Conservation (phyloP, 352 stramenopile species). For the Phytopythium chamaehyphon region DNA sequence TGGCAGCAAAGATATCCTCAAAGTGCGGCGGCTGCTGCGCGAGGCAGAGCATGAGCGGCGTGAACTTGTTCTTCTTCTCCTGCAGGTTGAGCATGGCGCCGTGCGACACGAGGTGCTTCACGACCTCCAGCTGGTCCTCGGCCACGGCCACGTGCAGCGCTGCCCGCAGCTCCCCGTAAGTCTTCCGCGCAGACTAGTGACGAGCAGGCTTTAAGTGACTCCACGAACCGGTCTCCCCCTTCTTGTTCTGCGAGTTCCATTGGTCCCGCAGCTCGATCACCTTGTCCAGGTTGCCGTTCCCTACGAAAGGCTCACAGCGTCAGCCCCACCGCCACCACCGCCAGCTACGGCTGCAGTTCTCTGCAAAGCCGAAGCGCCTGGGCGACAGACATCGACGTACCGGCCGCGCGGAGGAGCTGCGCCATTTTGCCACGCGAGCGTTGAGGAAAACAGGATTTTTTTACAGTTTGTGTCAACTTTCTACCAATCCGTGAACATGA, state of each 20-base stretch:
- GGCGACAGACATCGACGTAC: slow-evolving; percentile 8
- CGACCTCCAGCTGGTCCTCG: slow-evolving; percentile 68
- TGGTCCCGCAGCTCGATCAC: slow-evolving; percentile 61
- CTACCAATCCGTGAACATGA: no score
- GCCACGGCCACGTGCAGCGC: slow-evolving; percentile 67
- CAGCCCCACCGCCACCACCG: not conserved
- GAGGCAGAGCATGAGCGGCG: slow-evolving; percentile 68
- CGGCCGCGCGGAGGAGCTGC: slow-evolving; percentile 41
- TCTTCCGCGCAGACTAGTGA: not conserved
- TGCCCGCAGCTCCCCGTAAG: no score
- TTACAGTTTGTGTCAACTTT: no score
- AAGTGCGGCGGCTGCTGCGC: slow-evolving; percentile 64
- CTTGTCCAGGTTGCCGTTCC: slow-evolving; percentile 69
- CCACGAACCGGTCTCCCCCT: slow-evolving; percentile 62
- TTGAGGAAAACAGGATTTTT: no score
- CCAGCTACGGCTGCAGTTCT: not conserved
- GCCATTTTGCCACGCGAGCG: slow-evolving; percentile 20
- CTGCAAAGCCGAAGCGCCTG: not conserved
- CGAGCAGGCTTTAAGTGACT: not conserved
- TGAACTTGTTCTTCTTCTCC: slow-evolving; percentile 77
- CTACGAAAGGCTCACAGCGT: slow-evolving; percentile 13
- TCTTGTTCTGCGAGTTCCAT: slow-evolving; percentile 80
- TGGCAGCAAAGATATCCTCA: slow-evolving; percentile 54
- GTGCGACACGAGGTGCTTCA: slow-evolving; percentile 64
- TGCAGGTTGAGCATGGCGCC: slow-evolving; percentile 65